Evolutionary conservation across 208 protist species (phyloP).

Genomic region (Leishmania braziliensis): DNA sequence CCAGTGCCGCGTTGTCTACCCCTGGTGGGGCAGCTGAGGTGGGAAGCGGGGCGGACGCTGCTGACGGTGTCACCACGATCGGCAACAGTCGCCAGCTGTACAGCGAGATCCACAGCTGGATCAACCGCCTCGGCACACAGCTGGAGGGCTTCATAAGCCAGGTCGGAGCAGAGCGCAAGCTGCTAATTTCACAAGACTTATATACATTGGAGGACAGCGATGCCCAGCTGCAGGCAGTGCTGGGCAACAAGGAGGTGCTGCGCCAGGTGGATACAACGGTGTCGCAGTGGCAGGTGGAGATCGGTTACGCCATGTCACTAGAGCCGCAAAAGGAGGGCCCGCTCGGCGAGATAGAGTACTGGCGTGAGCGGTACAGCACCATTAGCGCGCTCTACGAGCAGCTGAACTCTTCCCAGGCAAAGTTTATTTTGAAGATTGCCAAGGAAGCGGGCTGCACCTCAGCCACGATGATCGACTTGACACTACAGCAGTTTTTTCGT

Average conservation of each 20-base stretch:
- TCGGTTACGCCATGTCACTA: constrained; percentile 90
- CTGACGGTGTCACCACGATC: constrained; percentile 23
- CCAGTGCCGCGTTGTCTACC: neutral
- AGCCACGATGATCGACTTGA: constrained; percentile 89
- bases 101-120: constrained; percentile 83
- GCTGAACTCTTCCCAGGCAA: constrained; percentile 94
- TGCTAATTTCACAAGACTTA: constrained; percentile 83
- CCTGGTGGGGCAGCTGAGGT: neutral
- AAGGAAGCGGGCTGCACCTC: constrained; percentile 90
- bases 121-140: constrained; percentile 88
- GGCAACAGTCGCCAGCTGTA: constrained; percentile 76
- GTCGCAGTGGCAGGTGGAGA: constrained; percentile 90
- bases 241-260: constrained; percentile 88
- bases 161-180: constrained; percentile 87
- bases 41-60: constrained; percentile 6
- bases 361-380: constrained; percentile 95
- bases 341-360: constrained; percentile 98
- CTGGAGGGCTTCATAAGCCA: constrained; percentile 88
- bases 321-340: constrained; percentile 93
- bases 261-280: constrained; percentile 88
- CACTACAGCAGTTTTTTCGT: constrained; percentile 94
- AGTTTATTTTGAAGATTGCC: constrained; percentile 93
- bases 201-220: constrained; percentile 80
- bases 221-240: constrained; percentile 67
- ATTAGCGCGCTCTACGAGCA: constrained; percentile 97